These are phyloP conservation scores for Stylosanthes scabra DNA, from an alignment of 331 rosid species.

Conservation along the genomic window DNA sequence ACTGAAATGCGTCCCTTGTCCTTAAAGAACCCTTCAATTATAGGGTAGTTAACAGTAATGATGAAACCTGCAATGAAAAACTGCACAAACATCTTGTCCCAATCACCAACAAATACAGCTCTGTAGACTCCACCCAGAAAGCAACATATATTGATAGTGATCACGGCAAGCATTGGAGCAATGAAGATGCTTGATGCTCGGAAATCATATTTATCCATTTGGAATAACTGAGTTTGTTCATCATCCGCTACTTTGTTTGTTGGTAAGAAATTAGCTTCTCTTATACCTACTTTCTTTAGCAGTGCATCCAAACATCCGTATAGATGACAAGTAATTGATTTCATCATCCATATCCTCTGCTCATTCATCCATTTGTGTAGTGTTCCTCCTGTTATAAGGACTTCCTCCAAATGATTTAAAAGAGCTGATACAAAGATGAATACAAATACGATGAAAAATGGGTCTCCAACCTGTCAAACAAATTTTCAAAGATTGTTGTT, in stretches of 20 bases:
- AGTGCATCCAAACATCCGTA: conserved; percentile 71
- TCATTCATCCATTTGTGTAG: conserved; percentile 58
- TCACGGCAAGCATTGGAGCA: conserved; percentile 47
- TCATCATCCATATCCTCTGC: conserved; percentile 82
- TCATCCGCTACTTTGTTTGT: conserved; percentile 50
- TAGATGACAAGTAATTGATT: conserved; percentile 52
- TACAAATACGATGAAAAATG: conserved; percentile 38
- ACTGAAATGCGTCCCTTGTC: conserved; percentile 52
- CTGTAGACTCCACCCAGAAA: conserved; percentile 44
- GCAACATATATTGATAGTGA: conserved; percentile 51
- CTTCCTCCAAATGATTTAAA: conserved; percentile 53
- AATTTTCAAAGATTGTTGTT: not conserved
- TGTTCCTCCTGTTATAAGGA: conserved; percentile 57
- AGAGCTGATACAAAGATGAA: conserved; percentile 57
- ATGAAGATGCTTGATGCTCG: conserved; percentile 53
- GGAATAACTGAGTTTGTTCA: conserved; percentile 49
- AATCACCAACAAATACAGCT: conserved; percentile 31
- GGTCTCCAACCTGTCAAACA: conserved; percentile 54
- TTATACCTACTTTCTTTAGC: conserved; percentile 63
- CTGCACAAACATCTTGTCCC: conserved; percentile 51
- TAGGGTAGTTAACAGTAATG: conserved; percentile 43
- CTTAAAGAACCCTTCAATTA: conserved; percentile 48
- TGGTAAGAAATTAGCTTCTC: conserved; percentile 62
- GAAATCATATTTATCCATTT: conserved; percentile 54
- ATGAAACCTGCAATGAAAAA: conserved; percentile 46